A percentile compares a stretch with the other conserved stretches of the same genome.
Conservation (phyloP, 2,329 filamentous ascomycete species). For the Diplodia corticola region DNA sequence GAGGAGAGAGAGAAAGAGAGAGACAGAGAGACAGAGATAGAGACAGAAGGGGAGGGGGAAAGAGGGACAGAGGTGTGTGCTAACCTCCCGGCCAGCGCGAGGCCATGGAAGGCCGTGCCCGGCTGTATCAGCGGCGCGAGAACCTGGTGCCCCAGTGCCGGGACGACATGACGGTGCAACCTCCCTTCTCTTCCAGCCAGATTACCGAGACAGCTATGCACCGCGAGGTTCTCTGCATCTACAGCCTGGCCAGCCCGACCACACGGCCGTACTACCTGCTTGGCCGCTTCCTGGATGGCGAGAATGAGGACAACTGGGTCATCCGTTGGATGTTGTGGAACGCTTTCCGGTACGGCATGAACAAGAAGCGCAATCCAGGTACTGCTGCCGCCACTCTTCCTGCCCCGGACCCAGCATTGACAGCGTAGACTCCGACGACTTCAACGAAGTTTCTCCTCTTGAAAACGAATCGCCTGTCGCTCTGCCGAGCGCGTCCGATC, state of each 20-base stretch:
- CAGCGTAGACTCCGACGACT: neutral
- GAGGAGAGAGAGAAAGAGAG: constrained; percentile 31
- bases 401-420: neutral
- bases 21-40: no score
- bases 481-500: neutral
- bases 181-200: constrained; percentile 46
- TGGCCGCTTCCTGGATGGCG: constrained; percentile 42
- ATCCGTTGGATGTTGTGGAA: constrained; percentile 55
- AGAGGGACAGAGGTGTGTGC: no score
- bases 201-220: constrained; percentile 51
- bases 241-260: constrained; percentile 38
- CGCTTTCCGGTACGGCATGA: constrained; percentile 45
- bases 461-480: neutral
- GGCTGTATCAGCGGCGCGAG: neutral
- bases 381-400: neutral
- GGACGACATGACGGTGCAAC: constrained; percentile 35
- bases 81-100: neutral
- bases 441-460: neutral
- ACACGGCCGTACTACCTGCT: constrained; percentile 46
- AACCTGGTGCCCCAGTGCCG: constrained; percentile 27
- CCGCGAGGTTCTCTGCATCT: constrained; percentile 45
- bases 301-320: constrained; percentile 52
- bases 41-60: no score
- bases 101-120: neutral
- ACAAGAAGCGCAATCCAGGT: neutral